Conservation (phyloP, 2,329 filamentous ascomycete genomes). For the Boeremia lycopersici region DNA sequence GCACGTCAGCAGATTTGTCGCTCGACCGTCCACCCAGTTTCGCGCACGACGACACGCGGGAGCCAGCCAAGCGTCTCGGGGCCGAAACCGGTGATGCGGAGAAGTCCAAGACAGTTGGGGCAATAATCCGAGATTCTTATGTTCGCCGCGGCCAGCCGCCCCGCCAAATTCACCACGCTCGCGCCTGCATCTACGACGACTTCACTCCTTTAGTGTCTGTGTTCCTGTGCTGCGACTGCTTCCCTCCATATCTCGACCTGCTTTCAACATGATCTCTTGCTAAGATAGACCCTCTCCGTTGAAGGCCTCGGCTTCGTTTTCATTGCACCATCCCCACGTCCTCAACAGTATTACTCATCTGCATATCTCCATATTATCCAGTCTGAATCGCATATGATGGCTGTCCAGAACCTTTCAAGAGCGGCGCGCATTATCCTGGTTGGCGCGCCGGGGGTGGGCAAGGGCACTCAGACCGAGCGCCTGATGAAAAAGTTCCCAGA, state of each 20-base stretch:
- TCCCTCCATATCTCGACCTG: background rate
- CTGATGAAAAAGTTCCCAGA: conserved; percentile 86
- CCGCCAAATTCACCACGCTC: conserved; percentile 1
- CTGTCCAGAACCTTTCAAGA: conserved; percentile 49
- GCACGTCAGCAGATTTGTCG: conserved; percentile 1
- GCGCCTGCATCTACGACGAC: background rate
- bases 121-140: background rate
- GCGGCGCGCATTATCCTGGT: conserved; percentile 94
- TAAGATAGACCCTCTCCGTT: conserved; percentile 4
- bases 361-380: too few relatives aligned
- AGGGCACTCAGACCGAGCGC: conserved; percentile 93
- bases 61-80: background rate
- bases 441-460: conserved; percentile 94
- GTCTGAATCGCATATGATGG: conserved; percentile 25
- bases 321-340: background rate
- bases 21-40: background rate
- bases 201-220: conserved; percentile 9
- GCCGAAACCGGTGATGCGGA: conserved; percentile 4
- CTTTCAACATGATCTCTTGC: conserved; percentile 12
- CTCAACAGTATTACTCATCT: background rate
- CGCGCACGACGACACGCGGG: conserved; percentile 1
- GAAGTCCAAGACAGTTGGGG: background rate
- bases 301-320: conserved; percentile 14
- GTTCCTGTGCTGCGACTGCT: background rate
- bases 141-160: conserved; percentile 2